Evolutionary conservation across 2,329 filamentous ascomycete species (phyloP).

Genomic region (Penicillium sp.): DNA sequence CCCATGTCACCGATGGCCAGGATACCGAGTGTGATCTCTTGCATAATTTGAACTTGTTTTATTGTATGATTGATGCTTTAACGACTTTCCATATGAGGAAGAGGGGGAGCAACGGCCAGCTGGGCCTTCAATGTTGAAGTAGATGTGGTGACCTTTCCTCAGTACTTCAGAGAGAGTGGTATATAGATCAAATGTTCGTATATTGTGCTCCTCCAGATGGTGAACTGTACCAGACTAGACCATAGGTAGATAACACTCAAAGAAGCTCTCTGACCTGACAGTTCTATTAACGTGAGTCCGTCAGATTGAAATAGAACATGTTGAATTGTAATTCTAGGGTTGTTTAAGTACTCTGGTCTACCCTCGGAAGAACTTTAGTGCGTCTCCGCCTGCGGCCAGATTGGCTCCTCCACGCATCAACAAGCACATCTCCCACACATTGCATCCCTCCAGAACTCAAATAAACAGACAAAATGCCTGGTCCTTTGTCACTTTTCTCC

Average conservation of each 20-base stretch:
- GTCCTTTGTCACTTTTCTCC: slow-evolving; percentile 73
- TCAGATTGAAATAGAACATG: background rate
- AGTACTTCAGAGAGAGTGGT: background rate
- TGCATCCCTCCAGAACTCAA: slow-evolving; percentile 9
- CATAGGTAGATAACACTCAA: background rate
- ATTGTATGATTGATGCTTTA: slow-evolving; percentile 2
- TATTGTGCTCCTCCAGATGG: background rate
- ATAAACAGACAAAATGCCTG: slow-evolving; percentile 59
- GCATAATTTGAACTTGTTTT: slow-evolving; percentile 11
- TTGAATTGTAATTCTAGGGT: background rate
- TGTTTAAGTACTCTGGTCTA: background rate
- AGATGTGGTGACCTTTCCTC: background rate
- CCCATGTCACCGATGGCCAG: slow-evolving; percentile 20
- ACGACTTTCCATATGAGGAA: background rate
- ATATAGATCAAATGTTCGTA: background rate
- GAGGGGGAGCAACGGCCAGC: background rate
- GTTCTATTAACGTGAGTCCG: background rate
- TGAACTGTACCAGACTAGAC: background rate
- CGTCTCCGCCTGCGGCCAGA: slow-evolving; percentile 26
- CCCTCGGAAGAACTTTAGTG: slow-evolving; percentile 25
- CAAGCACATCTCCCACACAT: slow-evolving; percentile 10
- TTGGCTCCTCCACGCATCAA: slow-evolving; percentile 25
- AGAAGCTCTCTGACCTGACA: background rate
- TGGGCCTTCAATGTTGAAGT: background rate
- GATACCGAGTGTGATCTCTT: slow-evolving; percentile 12